Percentiles rank a stretch among this genome's conserved stretches.
Conservation (phyloP, 345 rosid genomes). For the Hibiscus syriacus region DNA sequence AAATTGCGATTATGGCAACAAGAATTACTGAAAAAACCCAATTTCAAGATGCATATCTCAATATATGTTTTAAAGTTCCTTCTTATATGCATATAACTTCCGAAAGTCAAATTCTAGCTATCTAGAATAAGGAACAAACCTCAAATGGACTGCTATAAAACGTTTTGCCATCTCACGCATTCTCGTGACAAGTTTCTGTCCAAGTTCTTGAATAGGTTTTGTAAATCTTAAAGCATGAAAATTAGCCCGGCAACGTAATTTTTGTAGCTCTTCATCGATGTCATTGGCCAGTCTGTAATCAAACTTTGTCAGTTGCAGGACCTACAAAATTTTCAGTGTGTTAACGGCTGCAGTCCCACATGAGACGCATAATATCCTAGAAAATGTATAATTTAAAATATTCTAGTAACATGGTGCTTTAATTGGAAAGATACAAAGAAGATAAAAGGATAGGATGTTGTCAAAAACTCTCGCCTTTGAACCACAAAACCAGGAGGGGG, state of each 20-base stretch:
- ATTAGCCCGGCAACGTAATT: slow-evolving; percentile 88
- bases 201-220: slow-evolving; percentile 71
- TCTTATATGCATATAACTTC: background rate
- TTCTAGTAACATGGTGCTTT: background rate
- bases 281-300: slow-evolving; percentile 90
- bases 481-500: background rate
- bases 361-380: background rate
- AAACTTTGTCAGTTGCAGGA: slow-evolving; percentile 93
- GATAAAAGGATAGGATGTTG: background rate
- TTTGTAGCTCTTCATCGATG: slow-evolving; percentile 83
- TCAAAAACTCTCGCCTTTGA: background rate
- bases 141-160: slow-evolving; percentile 84
- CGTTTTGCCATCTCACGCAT: slow-evolving; percentile 76
- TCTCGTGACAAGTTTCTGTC: slow-evolving; percentile 61
- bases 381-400: background rate
- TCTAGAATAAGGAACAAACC: slow-evolving; percentile 35
- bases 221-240: slow-evolving; percentile 88
- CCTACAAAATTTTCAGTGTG: slow-evolving; percentile 47
- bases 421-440: background rate
- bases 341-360: background rate
- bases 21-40: too few species aligned
- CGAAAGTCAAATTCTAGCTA: background rate
- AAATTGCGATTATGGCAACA: too few species aligned
- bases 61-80: background rate
- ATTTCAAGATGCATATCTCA: background rate